Percentiles rank a stretch among this genome's conserved stretches.
Evolutionary conservation across 106 monocot species (phyloP).

Genomic region (Dactylorhiza incarnata): DNA sequence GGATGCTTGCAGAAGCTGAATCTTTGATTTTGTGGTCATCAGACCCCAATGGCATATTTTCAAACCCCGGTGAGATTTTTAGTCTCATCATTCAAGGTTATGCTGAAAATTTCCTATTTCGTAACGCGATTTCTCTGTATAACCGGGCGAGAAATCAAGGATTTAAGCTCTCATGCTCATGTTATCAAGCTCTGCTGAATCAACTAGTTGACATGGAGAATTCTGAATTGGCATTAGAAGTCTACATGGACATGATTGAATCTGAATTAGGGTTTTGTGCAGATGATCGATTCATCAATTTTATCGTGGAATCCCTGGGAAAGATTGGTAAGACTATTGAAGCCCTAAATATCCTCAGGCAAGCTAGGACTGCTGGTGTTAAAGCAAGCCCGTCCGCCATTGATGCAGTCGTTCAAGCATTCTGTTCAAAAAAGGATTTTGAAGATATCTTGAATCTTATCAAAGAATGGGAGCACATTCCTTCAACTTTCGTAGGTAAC

Average conservation of each 20-base stretch:
- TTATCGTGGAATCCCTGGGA: constrained; percentile 34
- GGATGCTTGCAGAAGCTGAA: constrained; percentile 49
- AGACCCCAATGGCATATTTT: constrained; percentile 7
- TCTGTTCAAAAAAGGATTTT: constrained; percentile 56
- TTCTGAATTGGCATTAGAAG: constrained; percentile 25
- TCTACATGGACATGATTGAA: constrained; percentile 65
- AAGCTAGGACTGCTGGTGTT: constrained; percentile 25
- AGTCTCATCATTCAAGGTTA: constrained; percentile 54
- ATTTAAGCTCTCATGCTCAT: constrained; percentile 27
- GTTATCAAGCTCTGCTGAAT: constrained; percentile 39
- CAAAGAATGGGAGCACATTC: constrained; percentile 51
- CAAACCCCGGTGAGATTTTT: constrained; percentile 22
- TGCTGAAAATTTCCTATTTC: constrained; percentile 19
- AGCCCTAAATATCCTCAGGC: constrained; percentile 38
- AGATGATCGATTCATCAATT: constrained; percentile 29
- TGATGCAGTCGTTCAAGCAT: constrained; percentile 44
- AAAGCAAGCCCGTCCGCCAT: constrained; percentile 15
- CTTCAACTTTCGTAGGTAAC: constrained; percentile 43
- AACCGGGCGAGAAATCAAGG: constrained; percentile 29
- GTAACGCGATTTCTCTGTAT: constrained; percentile 39
- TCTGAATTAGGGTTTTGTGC: constrained; percentile 30
- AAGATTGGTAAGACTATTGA: constrained; percentile 39
- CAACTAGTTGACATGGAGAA: constrained; percentile 23
- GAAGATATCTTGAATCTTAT: constrained; percentile 58
- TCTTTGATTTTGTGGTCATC: constrained; percentile 32